These are phyloP conservation scores for Casuarina equisetifolia DNA, from an alignment of 306 rosid species.

Conservation along the genomic window DNA sequence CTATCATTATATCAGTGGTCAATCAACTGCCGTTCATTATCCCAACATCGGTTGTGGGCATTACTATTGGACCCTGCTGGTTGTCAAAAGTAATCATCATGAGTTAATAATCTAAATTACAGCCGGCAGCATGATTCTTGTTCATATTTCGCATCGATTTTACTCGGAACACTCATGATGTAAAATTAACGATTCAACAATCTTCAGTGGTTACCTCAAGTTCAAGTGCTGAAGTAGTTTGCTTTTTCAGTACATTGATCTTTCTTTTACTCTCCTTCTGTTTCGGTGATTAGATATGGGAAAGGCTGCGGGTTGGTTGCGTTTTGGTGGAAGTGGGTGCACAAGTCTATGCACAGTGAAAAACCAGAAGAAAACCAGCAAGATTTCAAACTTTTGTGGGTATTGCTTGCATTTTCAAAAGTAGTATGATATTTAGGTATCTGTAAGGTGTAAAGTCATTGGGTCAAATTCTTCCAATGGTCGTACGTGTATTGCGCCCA, in stretches of 20 bases:
- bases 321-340: too few relatives aligned
- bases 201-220: conserved; percentile 18
- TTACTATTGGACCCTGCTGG: conserved; percentile 7
- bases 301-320: not conserved
- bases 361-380: too few relatives aligned
- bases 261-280: not conserved
- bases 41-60: conserved; percentile 27
- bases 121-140: conserved; percentile 21
- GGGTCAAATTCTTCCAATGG: not conserved
- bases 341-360: too few relatives aligned
- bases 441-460: not conserved
- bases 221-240: conserved; percentile 22
- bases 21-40: conserved; percentile 18
- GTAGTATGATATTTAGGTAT: too few relatives aligned
- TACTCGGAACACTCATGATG: not conserved
- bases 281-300: not conserved
- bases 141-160: not conserved
- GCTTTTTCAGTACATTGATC: not conserved
- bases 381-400: too few relatives aligned
- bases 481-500: not conserved
- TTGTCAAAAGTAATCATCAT: conserved; percentile 34
- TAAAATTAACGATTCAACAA: not conserved
- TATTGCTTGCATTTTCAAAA: too few relatives aligned
- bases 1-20: conserved; percentile 22
- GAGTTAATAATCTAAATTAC: conserved; percentile 16